Evolutionary conservation across 2,329 filamentous ascomycete species (phyloP), one percentile per base, ranked within the genome.

Genomic region (Claviceps sp.): DNA sequence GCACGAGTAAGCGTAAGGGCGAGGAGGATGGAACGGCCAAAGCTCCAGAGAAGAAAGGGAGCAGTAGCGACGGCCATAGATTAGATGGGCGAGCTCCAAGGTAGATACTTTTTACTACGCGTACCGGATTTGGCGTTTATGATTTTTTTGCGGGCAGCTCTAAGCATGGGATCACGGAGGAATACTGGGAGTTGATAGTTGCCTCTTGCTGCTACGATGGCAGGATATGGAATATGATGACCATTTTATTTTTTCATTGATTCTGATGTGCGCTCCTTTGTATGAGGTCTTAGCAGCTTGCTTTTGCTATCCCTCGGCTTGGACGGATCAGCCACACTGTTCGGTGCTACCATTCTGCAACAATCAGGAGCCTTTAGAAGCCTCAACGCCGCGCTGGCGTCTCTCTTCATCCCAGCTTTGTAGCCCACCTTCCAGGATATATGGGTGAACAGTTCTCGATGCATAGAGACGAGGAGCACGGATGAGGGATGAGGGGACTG

Each of bases 1-100:
- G 80, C 16, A 77, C 75, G 1, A 73, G 77, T 37, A 94, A 90
- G 76, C 84, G 85, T 66, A 90, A 88, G 70, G 72, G 70, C 3
- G 75, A 76, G 2, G 62, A 60, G 6, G 73, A 76, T 11, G 72
- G 72, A 14, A 74, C 75, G 62, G 63, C 65, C 8, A 73, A 75
- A 56, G 65, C 65, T 0, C 66, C 68, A 0, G 73, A 74, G 55
- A 77, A 74, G 65, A 75, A 76, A 59, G 64, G 62, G 0, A 55
- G 71, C 1, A 60, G 61, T 26, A 16, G 13, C 8, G 72, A 73
- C 42, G 73, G 72, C 2, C 67, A 67, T 37, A 65, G 72, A 47
- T 61, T 74, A 9, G 73, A 76, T 55, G 70, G 72, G 5, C 69
- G 70, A 34, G 65, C 57, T 43, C 61, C 64, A 38, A 61, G 55